Conservation (phyloP, 2,329 filamentous ascomycete genomes). For the Purpureocillium takamizusanense region DNA sequence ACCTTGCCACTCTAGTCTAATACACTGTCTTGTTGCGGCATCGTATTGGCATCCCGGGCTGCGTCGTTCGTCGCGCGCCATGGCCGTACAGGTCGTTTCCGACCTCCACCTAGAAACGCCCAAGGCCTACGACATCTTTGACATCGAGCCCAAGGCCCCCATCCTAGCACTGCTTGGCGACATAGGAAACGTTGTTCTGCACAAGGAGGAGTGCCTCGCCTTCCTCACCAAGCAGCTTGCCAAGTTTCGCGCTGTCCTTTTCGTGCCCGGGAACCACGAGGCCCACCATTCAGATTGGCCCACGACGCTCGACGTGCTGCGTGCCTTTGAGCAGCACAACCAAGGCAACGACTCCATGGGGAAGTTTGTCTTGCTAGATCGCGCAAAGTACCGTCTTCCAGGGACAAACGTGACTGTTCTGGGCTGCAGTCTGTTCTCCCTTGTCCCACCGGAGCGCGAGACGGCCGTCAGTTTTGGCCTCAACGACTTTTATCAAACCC, state of each 20-base stretch:
- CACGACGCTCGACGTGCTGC: slow-evolving; percentile 16
- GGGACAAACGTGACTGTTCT: slow-evolving; percentile 18
- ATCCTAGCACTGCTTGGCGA: slow-evolving; percentile 48
- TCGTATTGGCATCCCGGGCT: no score
- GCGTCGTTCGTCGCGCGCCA: no score
- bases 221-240: slow-evolving; percentile 40
- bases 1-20: no score
- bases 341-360: slow-evolving; percentile 17
- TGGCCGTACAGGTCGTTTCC: slow-evolving; percentile 35
- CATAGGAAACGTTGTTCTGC: slow-evolving; percentile 34
- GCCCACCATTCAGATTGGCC: slow-evolving; percentile 34
- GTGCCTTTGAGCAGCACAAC: slow-evolving; percentile 19
- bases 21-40: no score
- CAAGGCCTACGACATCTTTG: slow-evolving; percentile 38
- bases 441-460: slow-evolving; percentile 25
- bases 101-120: slow-evolving; percentile 47
- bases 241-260: slow-evolving; percentile 39
- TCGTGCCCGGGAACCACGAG: slow-evolving; percentile 50
- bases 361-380: slow-evolving; percentile 30
- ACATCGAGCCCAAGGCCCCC: slow-evolving; percentile 35
- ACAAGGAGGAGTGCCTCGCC: slow-evolving; percentile 27
- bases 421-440: slow-evolving; percentile 37
- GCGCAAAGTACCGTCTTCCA: slow-evolving; percentile 13
- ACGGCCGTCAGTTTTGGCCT: slow-evolving; percentile 30
- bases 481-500: slow-evolving; percentile 43